Evolutionary conservation across 306 rosid species (phyloP), one percentile per base, ranked within the genome.

Genomic region (Abrus pulchellus): DNA sequence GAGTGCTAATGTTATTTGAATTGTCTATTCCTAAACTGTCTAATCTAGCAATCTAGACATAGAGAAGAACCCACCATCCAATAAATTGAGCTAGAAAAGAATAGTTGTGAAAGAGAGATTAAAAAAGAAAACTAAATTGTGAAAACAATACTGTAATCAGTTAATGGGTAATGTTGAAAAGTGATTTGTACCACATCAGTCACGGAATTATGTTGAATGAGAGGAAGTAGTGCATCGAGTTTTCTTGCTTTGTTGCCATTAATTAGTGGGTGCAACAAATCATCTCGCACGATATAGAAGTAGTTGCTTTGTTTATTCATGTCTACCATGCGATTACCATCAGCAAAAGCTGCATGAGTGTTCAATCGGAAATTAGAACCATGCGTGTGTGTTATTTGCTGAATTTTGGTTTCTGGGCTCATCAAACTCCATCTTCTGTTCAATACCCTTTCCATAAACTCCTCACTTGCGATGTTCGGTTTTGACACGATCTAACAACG

Each of bases 231-330:
- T 13, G 52, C 97, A 82, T 94, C 99, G 64, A 94, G 78, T 83
- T 94, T 94, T 61, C 99, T 88, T 3, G 97, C 94, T 85, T 94
- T 93, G 67, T 94, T 94, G n/a, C 99, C 99, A 69, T 91, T 93
- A 70, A 91, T 78, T 60, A 94, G 41, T 1, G 99, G 97, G 81
- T 94, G 99, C 91, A 93, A 86, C 85, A 93, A 91, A 87, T 95
- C 99, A 85, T 95, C 99, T 78, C 99, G 88, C 67, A 93, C 90
- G 0, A 94, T 1, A 64, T 87, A 89, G 80, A 92, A 93, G 33
- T 74, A 68, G 3, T 81, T 64, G 12, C 79, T 87, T 38, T 49
- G 77, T 66, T 76, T 56, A 47, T 85, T 59, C 80, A 57, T 76
- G 65, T 50, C 79, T 65, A 9, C 50, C 71, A 48, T 52, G 38